These are phyloP conservation scores for Polytolypa hystricis DNA, from an alignment of 2,329 filamentous ascomycete genomes.

Conservation along the genomic window DNA sequence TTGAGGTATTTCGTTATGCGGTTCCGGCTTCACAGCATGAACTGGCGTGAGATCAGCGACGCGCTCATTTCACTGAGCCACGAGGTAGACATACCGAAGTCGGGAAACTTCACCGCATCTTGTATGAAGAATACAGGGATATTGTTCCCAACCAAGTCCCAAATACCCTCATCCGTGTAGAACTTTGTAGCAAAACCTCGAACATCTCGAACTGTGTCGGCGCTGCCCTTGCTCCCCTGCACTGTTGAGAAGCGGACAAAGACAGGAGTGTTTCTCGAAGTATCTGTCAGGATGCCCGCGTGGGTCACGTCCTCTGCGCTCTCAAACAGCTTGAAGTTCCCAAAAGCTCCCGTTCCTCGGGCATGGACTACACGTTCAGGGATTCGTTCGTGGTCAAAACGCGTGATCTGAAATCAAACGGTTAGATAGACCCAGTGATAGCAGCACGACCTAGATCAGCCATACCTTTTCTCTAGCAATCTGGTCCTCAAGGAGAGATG, in stretches of 20 bases:
- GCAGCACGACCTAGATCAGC: neutral
- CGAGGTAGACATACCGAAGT: slow-evolving; percentile 36
- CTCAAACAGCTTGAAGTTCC: slow-evolving; percentile 55
- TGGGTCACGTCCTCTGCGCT: slow-evolving; percentile 51
- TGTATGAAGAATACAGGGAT: slow-evolving; percentile 69
- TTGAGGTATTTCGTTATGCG: slow-evolving; percentile 59
- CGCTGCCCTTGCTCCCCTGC: slow-evolving; percentile 60
- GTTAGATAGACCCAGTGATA: neutral
- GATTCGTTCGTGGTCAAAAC: slow-evolving; percentile 66
- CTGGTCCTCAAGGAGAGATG: slow-evolving; percentile 58
- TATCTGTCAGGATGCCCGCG: slow-evolving; percentile 57
- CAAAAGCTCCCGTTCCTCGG: slow-evolving; percentile 53
- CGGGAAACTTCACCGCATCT: slow-evolving; percentile 63
- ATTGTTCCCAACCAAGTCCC: slow-evolving; percentile 64
- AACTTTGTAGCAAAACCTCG: slow-evolving; percentile 69
- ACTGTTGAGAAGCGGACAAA: slow-evolving; percentile 72
- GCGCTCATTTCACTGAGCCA: neutral
- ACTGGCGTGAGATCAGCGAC: slow-evolving; percentile 17
- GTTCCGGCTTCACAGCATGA: slow-evolving; percentile 56
- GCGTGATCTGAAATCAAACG: slow-evolving; percentile 32
- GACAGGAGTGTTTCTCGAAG: slow-evolving; percentile 51
- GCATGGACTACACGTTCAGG: slow-evolving; percentile 60
- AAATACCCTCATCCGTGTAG: slow-evolving; percentile 68
- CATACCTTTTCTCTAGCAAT: slow-evolving; percentile 62
- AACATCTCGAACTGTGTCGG: slow-evolving; percentile 74